phyloP scores from a whole-genome alignment of 257 asterid genomes.

The Ehretia macrophylla region DNA sequence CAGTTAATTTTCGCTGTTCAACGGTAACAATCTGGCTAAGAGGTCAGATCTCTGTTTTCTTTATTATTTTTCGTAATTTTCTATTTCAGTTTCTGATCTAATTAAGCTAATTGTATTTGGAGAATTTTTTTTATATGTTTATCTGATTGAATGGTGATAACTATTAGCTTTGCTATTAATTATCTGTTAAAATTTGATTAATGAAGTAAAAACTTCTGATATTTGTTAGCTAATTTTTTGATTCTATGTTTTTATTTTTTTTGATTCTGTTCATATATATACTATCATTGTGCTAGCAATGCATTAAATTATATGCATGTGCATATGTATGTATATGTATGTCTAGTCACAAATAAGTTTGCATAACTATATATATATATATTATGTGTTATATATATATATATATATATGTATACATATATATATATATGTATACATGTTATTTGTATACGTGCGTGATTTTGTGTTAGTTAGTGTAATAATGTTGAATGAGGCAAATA shows the following conservation, averaged over 20 bases:
- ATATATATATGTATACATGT: conserved; percentile 1
- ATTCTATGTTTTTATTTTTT: not conserved
- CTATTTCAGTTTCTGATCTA: not conserved
- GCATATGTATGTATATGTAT: conserved; percentile 4
- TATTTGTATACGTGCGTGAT: too few species aligned
- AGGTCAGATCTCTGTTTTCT: conserved; percentile 28
- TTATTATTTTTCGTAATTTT: not conserved
- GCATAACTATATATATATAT: not conserved
- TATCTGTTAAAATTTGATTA: too few species aligned
- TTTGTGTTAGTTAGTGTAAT: too few species aligned
- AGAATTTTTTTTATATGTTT: not conserved
- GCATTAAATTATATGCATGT: too few species aligned
- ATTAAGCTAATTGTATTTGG: not conserved
- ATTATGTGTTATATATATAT: not conserved
- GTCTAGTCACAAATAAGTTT: not conserved
- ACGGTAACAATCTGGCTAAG: conserved; percentile 56
- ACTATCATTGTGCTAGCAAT: too few species aligned
- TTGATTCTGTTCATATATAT: not conserved
- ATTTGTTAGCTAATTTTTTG: not conserved
- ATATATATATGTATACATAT: not conserved
- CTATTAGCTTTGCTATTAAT: too few species aligned
- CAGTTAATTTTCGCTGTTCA: not conserved
- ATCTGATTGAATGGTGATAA: not conserved
- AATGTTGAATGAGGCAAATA: too few species aligned
- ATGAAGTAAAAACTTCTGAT: too few species aligned